phyloP scores from a whole-genome alignment of 2,329 filamentous ascomycete genomes.

The Rutstroemia sydowiana region DNA sequence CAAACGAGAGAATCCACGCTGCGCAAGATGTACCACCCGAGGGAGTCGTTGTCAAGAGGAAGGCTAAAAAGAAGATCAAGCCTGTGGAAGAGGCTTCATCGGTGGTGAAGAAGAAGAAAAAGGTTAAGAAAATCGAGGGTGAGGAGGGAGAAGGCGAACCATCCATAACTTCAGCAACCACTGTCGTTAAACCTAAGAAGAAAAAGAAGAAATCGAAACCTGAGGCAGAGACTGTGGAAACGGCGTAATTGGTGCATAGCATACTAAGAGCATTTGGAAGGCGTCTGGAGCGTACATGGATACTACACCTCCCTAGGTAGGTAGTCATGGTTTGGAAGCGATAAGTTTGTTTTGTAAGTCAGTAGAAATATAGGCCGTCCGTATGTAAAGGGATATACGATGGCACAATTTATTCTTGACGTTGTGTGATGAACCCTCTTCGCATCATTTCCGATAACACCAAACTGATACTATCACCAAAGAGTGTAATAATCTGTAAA shows the following conservation, averaged over 20 bases:
- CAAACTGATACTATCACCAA: too few relatives aligned
- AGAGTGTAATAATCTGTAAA: too few relatives aligned
- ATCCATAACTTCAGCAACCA: slow-evolving; percentile 11
- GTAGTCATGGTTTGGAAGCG: neutral
- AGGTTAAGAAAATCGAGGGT: slow-evolving; percentile 34
- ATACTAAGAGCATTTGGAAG: slow-evolving; percentile 6
- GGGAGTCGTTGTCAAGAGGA: slow-evolving; percentile 55
- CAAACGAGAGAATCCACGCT: slow-evolving; percentile 66
- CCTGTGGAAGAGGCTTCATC: slow-evolving; percentile 16
- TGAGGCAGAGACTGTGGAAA: slow-evolving; percentile 11
- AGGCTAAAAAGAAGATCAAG: slow-evolving; percentile 44
- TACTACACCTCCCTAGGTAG: slow-evolving; percentile 5
- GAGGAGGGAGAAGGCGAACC: slow-evolving; percentile 20
- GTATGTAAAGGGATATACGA: too few relatives aligned
- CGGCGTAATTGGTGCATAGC: slow-evolving; percentile 8
- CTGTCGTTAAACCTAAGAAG: slow-evolving; percentile 35
- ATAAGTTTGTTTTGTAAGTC: neutral
- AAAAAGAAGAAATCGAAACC: slow-evolving; percentile 36
- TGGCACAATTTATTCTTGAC: too few relatives aligned
- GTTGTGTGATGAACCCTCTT: too few relatives aligned
- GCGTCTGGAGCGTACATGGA: slow-evolving; percentile 10
- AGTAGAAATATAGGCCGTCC: too few relatives aligned
- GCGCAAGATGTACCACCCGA: slow-evolving; percentile 55
- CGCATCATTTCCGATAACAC: too few relatives aligned
- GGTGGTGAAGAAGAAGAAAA: slow-evolving; percentile 42